These are phyloP conservation scores for Vitis rupestris DNA, from an alignment of 164 flowering plant genomes.

Conservation along the genomic window DNA sequence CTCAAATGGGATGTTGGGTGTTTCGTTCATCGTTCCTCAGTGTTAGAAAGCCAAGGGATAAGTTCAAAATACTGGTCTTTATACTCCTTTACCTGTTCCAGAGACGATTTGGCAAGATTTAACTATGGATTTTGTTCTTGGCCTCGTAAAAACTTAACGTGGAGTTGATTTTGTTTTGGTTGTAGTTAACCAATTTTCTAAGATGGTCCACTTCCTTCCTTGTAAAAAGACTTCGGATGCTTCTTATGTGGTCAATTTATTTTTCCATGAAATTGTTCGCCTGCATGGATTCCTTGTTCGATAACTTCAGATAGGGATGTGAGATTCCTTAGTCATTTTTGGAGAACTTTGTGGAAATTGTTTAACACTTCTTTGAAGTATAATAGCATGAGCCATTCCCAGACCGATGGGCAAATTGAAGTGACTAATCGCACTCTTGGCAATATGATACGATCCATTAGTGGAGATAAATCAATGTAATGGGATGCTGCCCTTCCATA, in stretches of 20 bases:
- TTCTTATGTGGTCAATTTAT: neutral
- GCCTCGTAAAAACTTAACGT: neutral
- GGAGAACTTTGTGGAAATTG: neutral
- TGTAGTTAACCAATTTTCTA: conserved; percentile 1
- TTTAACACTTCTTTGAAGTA: neutral
- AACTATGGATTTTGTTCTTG: conserved; percentile 1
- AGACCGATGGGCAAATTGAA: neutral
- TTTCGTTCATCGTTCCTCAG: neutral
- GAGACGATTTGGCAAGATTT: neutral
- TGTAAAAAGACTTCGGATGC: neutral
- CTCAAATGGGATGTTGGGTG: neutral
- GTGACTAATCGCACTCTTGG: neutral
- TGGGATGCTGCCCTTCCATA: neutral
- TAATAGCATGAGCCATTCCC: neutral
- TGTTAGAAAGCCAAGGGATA: neutral
- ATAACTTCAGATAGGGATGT: no score
- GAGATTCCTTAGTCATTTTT: no score
- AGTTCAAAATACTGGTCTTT: neutral
- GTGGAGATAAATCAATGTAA: neutral
- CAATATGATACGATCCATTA: neutral
- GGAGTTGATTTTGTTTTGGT: conserved; percentile 4
- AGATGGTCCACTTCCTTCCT: conserved; percentile 1
- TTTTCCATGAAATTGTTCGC: no score
- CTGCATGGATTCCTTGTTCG: no score
- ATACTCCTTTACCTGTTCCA: neutral